These are phyloP conservation scores for Dactylellina haptotyla DNA, from an alignment of 2,329 filamentous ascomycete genomes.

Conservation along the genomic window DNA sequence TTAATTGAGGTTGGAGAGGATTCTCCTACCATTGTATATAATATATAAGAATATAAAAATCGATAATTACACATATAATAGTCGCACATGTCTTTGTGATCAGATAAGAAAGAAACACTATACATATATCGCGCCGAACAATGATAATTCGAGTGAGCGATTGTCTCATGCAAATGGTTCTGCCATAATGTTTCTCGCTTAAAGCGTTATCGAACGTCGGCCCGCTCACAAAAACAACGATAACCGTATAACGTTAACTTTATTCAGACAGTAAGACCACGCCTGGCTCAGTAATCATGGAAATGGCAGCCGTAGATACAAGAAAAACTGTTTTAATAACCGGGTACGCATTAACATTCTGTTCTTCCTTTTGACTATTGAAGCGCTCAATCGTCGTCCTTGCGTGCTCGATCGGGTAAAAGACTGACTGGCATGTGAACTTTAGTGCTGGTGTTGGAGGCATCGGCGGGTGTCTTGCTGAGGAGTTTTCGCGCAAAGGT, in stretches of 20 bases:
- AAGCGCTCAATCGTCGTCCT: neutral
- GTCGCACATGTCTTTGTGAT: neutral
- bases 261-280: neutral
- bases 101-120: too few species aligned
- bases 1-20: neutral
- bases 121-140: too few species aligned
- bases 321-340: conserved; percentile 66
- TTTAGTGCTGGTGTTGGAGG: conserved; percentile 69
- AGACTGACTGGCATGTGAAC: neutral
- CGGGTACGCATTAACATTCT: conserved; percentile 62
- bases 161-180: too few species aligned
- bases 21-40: conserved; percentile 17
- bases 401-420: neutral
- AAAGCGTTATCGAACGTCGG: too few species aligned
- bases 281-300: neutral
- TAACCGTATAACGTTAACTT: neutral
- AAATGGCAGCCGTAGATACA: conserved; percentile 36
- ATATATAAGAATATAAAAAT: conserved; percentile 20
- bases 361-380: too few species aligned
- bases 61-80: neutral
- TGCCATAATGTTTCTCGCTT: too few species aligned
- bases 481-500: conserved; percentile 68
- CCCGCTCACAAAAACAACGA: too few species aligned
- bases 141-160: too few species aligned
- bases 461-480: conserved; percentile 68